Evolutionary conservation across 2,329 filamentous ascomycete genomes (phyloP), one percentile per base, ranked within the genome.

Genomic region (Fusarium globosum): DNA sequence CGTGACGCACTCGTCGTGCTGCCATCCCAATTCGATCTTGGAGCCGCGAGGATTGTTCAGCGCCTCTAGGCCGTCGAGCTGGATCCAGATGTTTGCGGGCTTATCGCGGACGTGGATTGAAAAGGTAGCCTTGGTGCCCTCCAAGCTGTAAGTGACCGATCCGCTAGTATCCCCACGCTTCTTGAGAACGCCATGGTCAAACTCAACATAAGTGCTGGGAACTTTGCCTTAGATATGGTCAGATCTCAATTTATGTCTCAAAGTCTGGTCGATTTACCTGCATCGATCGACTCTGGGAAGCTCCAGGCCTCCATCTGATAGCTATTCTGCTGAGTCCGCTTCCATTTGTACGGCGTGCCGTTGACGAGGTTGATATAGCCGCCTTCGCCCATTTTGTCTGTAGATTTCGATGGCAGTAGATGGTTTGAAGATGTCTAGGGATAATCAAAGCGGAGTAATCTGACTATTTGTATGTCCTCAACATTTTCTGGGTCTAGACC

Each of bases 261-360:
- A 28, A 7, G 11, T 4, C 0, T 0, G 12, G 15, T 18, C 6
- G 14, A n/a, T 2, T 55, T 23, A 68, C 65, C 65, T 20, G 64
- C 45, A n/a, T 68, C 43, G 4, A 68, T 68, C 1, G 13, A 46
- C 9, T 68, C 64, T 1, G 65, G 65, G 18, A 68, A 68, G 6
- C 43, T 28, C 64, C 64, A 68, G 0, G 23, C 21, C 13, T 68
- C 51, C 65, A 68, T 68, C 26, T 68, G 65, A 26, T 68, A 68
- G 41, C 62, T 68, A 2, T 39, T 52, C 30, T 68, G 64, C 13
- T 42, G 55, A 0, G 30, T 62, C 10, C 65, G 48, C 33, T 60
- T 68, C 65, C 65, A 68, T 11, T 65, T 57, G 30, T 68, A 68
- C 56, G 65, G 64, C 18, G 65, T 68, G 26, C 65, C 65, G 28